Evolutionary conservation across 2,329 filamentous ascomycete species (phyloP), one percentile per base, ranked within the genome.

Genomic region (Pseudogymnoascus sp.): DNA sequence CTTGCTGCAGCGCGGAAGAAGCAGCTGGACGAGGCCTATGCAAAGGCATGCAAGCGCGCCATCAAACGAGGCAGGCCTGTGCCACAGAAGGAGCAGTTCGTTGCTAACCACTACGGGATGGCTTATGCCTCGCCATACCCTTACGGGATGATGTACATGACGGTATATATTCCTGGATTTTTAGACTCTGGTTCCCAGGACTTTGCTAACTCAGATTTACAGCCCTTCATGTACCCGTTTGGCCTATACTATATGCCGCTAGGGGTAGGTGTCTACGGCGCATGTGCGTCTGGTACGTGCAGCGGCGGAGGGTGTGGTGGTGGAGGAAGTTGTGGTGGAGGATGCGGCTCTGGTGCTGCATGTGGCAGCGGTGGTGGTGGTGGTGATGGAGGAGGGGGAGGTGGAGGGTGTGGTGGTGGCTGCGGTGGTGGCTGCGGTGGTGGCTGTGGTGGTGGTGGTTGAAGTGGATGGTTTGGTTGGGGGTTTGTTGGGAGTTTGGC

Each of bases 1-100:
- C 42, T 64, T 4, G 72, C 66, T 4, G 71, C 40, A 67, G 77
- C 40, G 7, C 61, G 78, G 66, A 61, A 75, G 71, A 60, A 65
- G 1, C 77, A 78, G 16, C 72, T 85, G 0, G 83, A 88, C 29
- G 74, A 75, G 3, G 81, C 83, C 34, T 90, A 90, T 71, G 74
- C 76, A 26, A 82, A 81, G 66, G 83, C 83, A 0, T 72, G 73
- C 16, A 77, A 75, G 47, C 77, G 83, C 1, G 82, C 83, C 0
- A 73, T 76, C 64, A 80, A 78, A 65, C 81, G 80, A 64, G 81
- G 81, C 3, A 75, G 81, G 3, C 73, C 74, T 0, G 67, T 83
- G 3, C 82, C 82, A 1, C 73, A 77, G 0, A 72, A 76, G n/a
- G 76, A 82, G 3, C 72, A 80, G 40, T 84, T 81, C 63, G 81